Base-by-base conservation (phyloP, 2,329 filamentous ascomycete genomes). In the Botrytis deweyae region DNA sequence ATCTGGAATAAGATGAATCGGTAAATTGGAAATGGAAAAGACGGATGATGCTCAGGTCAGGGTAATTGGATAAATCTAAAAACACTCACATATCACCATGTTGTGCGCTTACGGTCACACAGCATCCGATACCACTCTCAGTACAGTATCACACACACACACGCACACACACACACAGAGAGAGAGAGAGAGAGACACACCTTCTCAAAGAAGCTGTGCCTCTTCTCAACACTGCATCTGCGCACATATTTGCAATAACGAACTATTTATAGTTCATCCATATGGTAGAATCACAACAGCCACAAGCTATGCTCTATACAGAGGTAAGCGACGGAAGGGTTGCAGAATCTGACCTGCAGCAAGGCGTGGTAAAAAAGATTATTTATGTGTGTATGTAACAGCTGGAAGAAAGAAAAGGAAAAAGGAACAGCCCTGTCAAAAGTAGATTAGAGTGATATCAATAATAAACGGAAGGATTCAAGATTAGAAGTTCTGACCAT, bases 331-430 rank as follows among this genome's bases (percentile, higher is more conserved):
- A 64, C 66, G 66, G 36, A 58, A 63, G 59, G 69, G 69, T 64
- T 52, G 58, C 58, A 64, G 52, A 38, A 71, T 62, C 58, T 71
- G 69, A 71, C 52, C 69, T 49, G 69, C 69, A 40, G 69, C 66
- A 68, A 58, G 66, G 49, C 66, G 65, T 68, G 22, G 46, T 67
- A 52, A 33, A 67, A 7, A 36, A 44, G 33, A 33, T 33, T 33
- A 33, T 33, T 33, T 33, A 16, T 42, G 12, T 16, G 7, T 69
- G 33, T 22, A 40, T 40, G n/a, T 33, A 29, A 62, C 22, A 46
- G n/a, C 5, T n/a, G n/a, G 58, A 3, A 38, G 36, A 25, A 38
- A 4, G 38, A 40, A 64, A 5, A 38, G 36, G 1, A 29, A 55
- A 29, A 55, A 29, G n/a, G 5, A 14, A 29, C 58, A 68, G 49